phyloP scores from a whole-genome alignment of 139 green algal genomes.

The Coelastrella sp. region DNA sequence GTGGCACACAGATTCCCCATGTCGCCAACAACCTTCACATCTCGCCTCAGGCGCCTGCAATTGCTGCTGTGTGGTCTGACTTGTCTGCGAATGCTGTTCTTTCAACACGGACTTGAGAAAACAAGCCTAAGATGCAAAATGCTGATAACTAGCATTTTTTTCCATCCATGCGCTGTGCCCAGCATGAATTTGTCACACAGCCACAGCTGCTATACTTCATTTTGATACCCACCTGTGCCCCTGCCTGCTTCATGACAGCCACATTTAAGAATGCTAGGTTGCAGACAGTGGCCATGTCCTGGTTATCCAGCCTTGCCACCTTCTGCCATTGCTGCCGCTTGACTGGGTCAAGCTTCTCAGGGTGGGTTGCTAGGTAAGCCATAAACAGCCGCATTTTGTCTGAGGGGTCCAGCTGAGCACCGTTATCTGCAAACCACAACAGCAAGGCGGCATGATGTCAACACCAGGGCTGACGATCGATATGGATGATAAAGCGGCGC shows the following conservation, averaged over 20 bases:
- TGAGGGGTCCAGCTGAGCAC: constrained; percentile 34
- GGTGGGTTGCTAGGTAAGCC: constrained; percentile 95
- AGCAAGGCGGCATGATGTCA: not conserved
- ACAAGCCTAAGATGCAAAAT: too few relatives aligned
- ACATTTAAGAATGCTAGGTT: constrained; percentile 95
- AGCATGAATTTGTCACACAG: too few relatives aligned
- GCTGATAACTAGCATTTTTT: too few relatives aligned
- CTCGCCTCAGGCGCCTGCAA: too few relatives aligned
- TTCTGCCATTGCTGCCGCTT: constrained; percentile 85
- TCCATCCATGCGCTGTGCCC: too few relatives aligned
- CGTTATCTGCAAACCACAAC: constrained; percentile 43
- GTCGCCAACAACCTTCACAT: not conserved
- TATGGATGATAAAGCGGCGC: not conserved
- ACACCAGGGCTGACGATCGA: not conserved
- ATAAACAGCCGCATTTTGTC: constrained; percentile 91
- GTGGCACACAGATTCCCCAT: not conserved
- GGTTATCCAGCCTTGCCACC: constrained; percentile 68
- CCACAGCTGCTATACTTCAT: too few relatives aligned
- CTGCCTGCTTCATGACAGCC: constrained; percentile 79
- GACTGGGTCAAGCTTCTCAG: constrained; percentile 90
- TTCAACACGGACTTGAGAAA: too few relatives aligned
- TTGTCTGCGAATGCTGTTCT: too few relatives aligned
- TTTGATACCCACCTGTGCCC: not conserved
- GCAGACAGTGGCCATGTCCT: constrained; percentile 86
- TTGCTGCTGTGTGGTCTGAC: too few relatives aligned